phyloP scores from a whole-genome alignment of 1,284 basidiomycete genomes.

The Xanthoconium separans region DNA sequence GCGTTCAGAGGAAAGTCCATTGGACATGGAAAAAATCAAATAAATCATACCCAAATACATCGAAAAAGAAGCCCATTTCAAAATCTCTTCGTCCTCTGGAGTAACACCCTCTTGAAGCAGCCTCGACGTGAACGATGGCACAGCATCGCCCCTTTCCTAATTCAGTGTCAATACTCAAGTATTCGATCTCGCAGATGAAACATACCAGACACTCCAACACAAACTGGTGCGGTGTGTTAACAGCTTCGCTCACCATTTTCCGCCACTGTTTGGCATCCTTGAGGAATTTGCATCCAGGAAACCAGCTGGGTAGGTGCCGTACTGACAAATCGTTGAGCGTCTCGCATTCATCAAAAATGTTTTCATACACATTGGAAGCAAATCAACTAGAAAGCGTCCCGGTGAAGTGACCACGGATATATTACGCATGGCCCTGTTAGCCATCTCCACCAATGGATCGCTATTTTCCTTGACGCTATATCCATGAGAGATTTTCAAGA shows the following conservation, averaged over 20 bases:
- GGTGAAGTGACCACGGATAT: slow-evolving; percentile 6
- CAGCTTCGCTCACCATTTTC: slow-evolving; percentile 31
- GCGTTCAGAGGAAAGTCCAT: too few species aligned
- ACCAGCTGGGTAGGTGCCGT: slow-evolving; percentile 43
- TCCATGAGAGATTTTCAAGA: slow-evolving; percentile 17
- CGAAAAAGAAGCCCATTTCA: slow-evolving; percentile 16
- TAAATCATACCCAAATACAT: slow-evolving; percentile 18
- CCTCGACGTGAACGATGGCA: slow-evolving; percentile 37
- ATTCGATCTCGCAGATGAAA: background rate
- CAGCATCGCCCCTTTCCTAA: slow-evolving; percentile 39
- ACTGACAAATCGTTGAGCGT: slow-evolving; percentile 23
- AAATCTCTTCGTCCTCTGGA: slow-evolving; percentile 12
- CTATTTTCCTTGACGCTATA: slow-evolving; percentile 17
- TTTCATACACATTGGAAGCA: slow-evolving; percentile 22
- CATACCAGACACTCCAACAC: slow-evolving; percentile 41
- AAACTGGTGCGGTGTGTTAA: slow-evolving; percentile 37
- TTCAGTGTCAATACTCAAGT: background rate
- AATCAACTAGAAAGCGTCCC: slow-evolving; percentile 29
- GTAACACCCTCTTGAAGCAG: slow-evolving; percentile 5
- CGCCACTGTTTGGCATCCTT: slow-evolving; percentile 38
- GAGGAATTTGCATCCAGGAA: slow-evolving; percentile 47
- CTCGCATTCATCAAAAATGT: too few species aligned
- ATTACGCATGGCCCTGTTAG: slow-evolving; percentile 14
- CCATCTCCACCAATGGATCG: slow-evolving; percentile 15
- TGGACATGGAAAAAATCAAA: too few species aligned